Percentiles rank a stretch among this genome's conserved stretches.
phyloP scores from a whole-genome alignment of 352 stramenopile genomes.

The Phytophthora megakarya region DNA sequence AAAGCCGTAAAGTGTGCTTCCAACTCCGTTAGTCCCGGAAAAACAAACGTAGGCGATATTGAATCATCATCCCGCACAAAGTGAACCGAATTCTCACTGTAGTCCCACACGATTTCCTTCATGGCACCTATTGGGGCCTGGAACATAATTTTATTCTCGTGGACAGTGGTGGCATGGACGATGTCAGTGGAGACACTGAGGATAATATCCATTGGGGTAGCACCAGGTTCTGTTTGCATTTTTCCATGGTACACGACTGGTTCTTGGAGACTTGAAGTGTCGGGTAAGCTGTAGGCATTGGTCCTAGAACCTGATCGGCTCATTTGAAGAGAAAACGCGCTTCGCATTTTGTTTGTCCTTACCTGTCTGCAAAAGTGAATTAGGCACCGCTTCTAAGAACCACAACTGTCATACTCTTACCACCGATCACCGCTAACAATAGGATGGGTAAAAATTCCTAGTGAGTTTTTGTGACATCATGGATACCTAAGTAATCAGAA shows the following conservation, averaged over 20 bases:
- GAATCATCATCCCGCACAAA: constrained; percentile 48
- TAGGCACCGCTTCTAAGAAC: neutral
- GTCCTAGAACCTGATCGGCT: constrained; percentile 6
- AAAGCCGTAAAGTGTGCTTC: constrained; percentile 48
- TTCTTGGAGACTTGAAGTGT: constrained; percentile 27
- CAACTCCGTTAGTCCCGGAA: constrained; percentile 46
- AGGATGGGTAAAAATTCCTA: constrained; percentile 8
- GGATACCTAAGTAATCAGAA: no score
- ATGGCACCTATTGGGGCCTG: constrained; percentile 43
- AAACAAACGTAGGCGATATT: constrained; percentile 46
- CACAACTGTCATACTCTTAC: constrained; percentile 6
- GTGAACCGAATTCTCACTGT: constrained; percentile 60
- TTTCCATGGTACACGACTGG: constrained; percentile 50
- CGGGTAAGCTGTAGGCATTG: constrained; percentile 10
- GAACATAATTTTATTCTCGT: constrained; percentile 47
- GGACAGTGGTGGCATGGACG: constrained; percentile 43
- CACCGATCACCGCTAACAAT: constrained; percentile 12
- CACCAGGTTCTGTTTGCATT: constrained; percentile 31
- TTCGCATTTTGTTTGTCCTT: constrained; percentile 16
- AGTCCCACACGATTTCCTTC: constrained; percentile 73
- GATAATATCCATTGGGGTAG: constrained; percentile 40
- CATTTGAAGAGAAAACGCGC: constrained; percentile 8
- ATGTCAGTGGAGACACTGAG: constrained; percentile 47
- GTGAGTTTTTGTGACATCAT: no score
- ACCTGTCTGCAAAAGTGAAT: constrained; percentile 4